phyloP scores from a whole-genome alignment of 78 protist genomes.

The Speleostelium caveatum region DNA sequence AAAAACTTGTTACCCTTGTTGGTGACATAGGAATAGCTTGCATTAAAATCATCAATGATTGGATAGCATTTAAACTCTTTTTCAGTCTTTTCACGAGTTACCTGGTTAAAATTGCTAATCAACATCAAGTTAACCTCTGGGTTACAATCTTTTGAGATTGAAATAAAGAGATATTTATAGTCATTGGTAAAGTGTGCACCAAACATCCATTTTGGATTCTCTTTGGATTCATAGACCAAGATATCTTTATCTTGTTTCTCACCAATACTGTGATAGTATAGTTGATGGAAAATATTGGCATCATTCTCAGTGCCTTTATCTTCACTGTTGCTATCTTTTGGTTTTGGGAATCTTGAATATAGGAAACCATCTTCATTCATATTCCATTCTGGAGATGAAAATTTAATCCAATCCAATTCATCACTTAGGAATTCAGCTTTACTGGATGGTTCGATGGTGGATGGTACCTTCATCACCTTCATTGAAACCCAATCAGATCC shows the following conservation, averaged over 20 bases:
- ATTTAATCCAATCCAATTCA: constrained; percentile 89
- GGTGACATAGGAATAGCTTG: constrained; percentile 84
- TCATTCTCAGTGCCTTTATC: constrained; percentile 79
- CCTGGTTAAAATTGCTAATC: not conserved
- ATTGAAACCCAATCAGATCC: constrained; percentile 93
- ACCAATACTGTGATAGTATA: constrained; percentile 90
- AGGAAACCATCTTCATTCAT: constrained; percentile 87
- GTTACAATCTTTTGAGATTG: constrained; percentile 49
- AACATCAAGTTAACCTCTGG: constrained; percentile 68
- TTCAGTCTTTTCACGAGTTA: not conserved
- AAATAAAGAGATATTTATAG: constrained; percentile 52
- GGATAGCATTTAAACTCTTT: not conserved
- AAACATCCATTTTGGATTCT: constrained; percentile 51
- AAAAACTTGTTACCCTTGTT: constrained; percentile 76
- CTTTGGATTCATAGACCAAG: constrained; percentile 58
- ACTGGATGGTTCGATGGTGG: not conserved
- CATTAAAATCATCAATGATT: constrained; percentile 75
- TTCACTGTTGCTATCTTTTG: not conserved
- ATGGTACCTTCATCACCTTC: constrained; percentile 21
- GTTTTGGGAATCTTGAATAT: constrained; percentile 69
- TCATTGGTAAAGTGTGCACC: constrained; percentile 65
- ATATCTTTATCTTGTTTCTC: constrained; percentile 74
- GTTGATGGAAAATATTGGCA: constrained; percentile 27
- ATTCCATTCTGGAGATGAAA: constrained; percentile 82
- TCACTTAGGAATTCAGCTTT: constrained; percentile 49